Base-by-base conservation (phyloP, 164 flowering plant species). In the Chimonanthus salicifolius region DNA sequence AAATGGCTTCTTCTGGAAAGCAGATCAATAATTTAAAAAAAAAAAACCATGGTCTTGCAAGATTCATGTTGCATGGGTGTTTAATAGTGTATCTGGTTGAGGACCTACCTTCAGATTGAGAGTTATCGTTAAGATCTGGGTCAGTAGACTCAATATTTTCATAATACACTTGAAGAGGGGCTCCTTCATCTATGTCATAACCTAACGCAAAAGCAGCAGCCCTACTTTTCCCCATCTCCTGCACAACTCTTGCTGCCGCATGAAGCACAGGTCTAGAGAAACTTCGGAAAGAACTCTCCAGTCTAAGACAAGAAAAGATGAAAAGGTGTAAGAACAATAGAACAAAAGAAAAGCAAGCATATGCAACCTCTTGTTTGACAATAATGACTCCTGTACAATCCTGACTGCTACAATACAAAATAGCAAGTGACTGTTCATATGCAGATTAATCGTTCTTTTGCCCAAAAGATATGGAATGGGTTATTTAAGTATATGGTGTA, bases 191-290 rank as follows among this genome's bases (percentile, higher is more conserved):
- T 79, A 93, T 85, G 74, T 95, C 97, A 77, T 85, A 94, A 49
- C 99, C 99, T 79, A 96, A 70, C 51, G 97, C 80, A 86, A 90
- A 92, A 58, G 98, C 98, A 45, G 99, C 99, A 78, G 97, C 99
- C 63, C 99, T 86, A 82, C 99, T 96, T 88, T 87, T 96, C 60
- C 99, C 99, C 97, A 96, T 96, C 85, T 96, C 99, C 78, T 88
- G 98, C 72, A 96, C 99, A 81, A 96, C 98, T 83, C 99, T 89
- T 72, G 97, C 90, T 6, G 98, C 99, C 70, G 99, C 92, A 90
- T 96, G 99, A 75, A 96, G 97, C 20, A 92, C 93, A 51, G 99
- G 99, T 79, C 99, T 86, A 43, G 99, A 96, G 87, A 92, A 92
- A 83, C 97, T 96, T 74, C 99, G 94, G 77, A 96, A 94, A 71